Conservation (phyloP, 1,284 basidiomycete genomes). For the Leccinum proliferum region DNA sequence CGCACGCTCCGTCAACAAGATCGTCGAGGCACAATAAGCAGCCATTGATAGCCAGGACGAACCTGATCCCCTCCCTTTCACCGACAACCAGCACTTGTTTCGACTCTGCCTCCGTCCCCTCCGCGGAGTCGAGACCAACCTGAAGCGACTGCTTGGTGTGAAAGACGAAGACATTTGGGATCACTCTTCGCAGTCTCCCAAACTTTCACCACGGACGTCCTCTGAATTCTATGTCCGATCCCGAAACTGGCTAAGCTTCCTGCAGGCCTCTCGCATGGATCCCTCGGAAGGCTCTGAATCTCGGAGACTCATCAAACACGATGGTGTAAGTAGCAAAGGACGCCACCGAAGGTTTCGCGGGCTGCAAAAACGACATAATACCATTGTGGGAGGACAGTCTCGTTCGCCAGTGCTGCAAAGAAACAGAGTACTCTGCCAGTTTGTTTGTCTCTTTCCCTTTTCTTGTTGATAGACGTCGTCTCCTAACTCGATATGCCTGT, state of each 20-base stretch:
- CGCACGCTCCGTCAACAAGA: slow-evolving; percentile 60
- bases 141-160: slow-evolving; percentile 46
- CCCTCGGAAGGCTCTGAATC: slow-evolving; percentile 30
- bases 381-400: too few species aligned
- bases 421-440: too few species aligned
- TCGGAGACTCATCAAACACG: slow-evolving; percentile 31
- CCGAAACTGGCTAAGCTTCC: slow-evolving; percentile 24
- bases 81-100: slow-evolving; percentile 42
- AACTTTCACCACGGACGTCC: slow-evolving; percentile 15
- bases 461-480: too few species aligned
- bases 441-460: too few species aligned
- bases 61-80: slow-evolving; percentile 32
- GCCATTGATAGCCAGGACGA: slow-evolving; percentile 37
- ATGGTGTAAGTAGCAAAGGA: too few species aligned
- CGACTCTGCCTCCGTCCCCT: slow-evolving; percentile 49
- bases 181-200: slow-evolving; percentile 15
- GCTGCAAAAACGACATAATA: too few species aligned
- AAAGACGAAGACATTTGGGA: slow-evolving; percentile 36
- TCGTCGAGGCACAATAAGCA: slow-evolving; percentile 46
- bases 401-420: too few species aligned
- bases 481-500: too few species aligned
- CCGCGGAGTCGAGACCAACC: slow-evolving; percentile 47
- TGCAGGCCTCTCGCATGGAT: slow-evolving; percentile 39
- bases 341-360: too few species aligned
- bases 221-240: slow-evolving; percentile 29